Base-by-base conservation (phyloP, 805 yeast species). In the Myxozyma neotropica region DNA sequence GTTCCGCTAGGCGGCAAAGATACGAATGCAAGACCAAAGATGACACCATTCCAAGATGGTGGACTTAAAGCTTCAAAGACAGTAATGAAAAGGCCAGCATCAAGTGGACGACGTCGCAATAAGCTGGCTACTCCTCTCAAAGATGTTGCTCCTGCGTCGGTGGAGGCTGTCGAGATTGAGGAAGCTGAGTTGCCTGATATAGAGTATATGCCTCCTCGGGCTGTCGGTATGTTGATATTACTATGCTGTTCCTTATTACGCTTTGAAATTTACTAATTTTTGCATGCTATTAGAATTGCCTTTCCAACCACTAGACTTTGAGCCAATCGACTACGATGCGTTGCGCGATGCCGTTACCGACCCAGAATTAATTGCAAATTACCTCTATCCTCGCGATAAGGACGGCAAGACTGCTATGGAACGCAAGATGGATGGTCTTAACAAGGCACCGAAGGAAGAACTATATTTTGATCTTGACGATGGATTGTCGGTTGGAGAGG, bases 1-100 rank as follows among this genome's bases (percentile, higher is more conserved):
- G 61, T 59, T 15, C 67, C 65, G 27, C 39, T 65, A 17, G 68
- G 68, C 13, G 68, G 68, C 35, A 65, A 65, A 44, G 69, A 65
- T 29, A 59, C 68, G 21, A 65, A 65, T 53, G 54, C 58, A 15
- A 27, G 53, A 12, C 33, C 45, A 27, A 29, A 31, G 26, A 46
- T 46, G 39, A 24, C 50, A n/a, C 39, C 50, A 13, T 31, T 46
- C 2, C 50, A 46, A 19, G 39, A 29, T 24, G 38, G 33, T n/a
- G 43, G 31, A 13, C 4, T 21, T 10, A 35, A 23, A 15, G 5
- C 3, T 23, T 36, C 19, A 10, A 36, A 26, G 35, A 10, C 58
- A 19, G 4, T 53, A 8, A 23, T 33, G 13, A 56, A 46, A 15
- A 38, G 21, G 21, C 36, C 56, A 17, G 24, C 36, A 2, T 52